These are phyloP conservation scores for Rhodocollybia butyracea DNA, from an alignment of 768 basidiomycete genomes.

Conservation along the genomic window DNA sequence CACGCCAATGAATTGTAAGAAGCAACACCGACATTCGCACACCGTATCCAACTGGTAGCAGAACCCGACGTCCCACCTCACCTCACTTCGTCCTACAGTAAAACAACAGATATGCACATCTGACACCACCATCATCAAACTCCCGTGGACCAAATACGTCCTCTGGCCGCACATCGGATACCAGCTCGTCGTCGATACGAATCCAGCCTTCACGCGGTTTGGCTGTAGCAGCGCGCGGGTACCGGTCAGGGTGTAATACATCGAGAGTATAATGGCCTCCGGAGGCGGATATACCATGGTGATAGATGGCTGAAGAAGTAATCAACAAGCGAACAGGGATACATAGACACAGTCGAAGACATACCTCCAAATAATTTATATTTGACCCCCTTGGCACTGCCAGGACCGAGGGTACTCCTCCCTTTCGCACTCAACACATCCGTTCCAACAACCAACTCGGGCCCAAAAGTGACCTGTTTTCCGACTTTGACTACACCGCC, in stretches of 20 bases:
- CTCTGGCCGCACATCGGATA: slow-evolving; percentile 66
- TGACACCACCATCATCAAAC: slow-evolving; percentile 48
- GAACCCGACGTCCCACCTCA: too few species aligned
- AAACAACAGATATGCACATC: slow-evolving; percentile 86
- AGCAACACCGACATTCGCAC: too few species aligned
- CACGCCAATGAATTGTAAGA: too few species aligned
- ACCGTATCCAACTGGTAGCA: too few species aligned
- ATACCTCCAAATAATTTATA: slow-evolving; percentile 86
- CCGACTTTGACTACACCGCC: slow-evolving; percentile 82
- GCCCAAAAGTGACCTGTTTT: slow-evolving; percentile 76
- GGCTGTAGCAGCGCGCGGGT: slow-evolving; percentile 25
- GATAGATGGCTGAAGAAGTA: slow-evolving; percentile 67
- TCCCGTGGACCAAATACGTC: slow-evolving; percentile 64
- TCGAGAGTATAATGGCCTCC: slow-evolving; percentile 97
- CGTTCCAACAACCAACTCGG: slow-evolving; percentile 72
- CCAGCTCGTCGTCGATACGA: slow-evolving; percentile 89
- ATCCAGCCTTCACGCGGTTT: slow-evolving; percentile 76
- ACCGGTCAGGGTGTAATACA: slow-evolving; percentile 72
- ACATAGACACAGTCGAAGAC: slow-evolving; percentile 13
- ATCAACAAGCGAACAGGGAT: background rate
- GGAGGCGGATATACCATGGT: slow-evolving; percentile 86
- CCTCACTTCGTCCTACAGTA: slow-evolving; percentile 57
- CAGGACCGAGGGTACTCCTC: slow-evolving; percentile 11
- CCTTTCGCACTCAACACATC: slow-evolving; percentile 63
- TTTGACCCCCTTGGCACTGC: slow-evolving; percentile 36